These are phyloP conservation scores for Citrus medica DNA, from an alignment of 345 rosid genomes.

Conservation along the genomic window DNA sequence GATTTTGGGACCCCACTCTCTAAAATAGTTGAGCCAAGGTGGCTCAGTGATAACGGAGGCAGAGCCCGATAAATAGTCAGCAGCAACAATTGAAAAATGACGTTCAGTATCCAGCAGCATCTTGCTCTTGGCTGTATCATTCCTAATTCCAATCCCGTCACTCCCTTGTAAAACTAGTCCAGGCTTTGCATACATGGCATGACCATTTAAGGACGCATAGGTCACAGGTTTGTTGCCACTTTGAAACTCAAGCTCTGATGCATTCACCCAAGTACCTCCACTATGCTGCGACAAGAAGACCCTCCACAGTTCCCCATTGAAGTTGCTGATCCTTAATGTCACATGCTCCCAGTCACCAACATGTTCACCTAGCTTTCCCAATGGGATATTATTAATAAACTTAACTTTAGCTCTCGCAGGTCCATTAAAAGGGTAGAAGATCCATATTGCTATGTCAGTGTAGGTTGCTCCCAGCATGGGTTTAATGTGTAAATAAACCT, in stretches of 20 bases:
- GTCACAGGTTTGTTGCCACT: slow-evolving; percentile 52
- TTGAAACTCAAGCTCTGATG: slow-evolving; percentile 58
- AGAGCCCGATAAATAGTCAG: slow-evolving; percentile 43
- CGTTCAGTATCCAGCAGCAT: slow-evolving; percentile 42
- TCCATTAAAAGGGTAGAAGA: slow-evolving; percentile 86
- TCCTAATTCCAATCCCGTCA: slow-evolving; percentile 56
- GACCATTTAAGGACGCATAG: slow-evolving; percentile 72
- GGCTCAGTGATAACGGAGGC: slow-evolving; percentile 34
- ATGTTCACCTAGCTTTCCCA: slow-evolving; percentile 78
- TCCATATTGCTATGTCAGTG: slow-evolving; percentile 70
- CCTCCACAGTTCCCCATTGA: slow-evolving; percentile 54
- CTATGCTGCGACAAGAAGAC: slow-evolving; percentile 69
- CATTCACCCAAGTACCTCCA: slow-evolving; percentile 63
- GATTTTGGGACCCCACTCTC: slow-evolving; percentile 84
- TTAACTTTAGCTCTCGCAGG: slow-evolving; percentile 68
- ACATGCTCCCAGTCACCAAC: slow-evolving; percentile 93
- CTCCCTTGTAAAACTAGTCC: slow-evolving; percentile 81
- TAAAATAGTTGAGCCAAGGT: slow-evolving; percentile 59
- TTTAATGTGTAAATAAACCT: slow-evolving; percentile 65
- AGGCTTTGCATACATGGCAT: slow-evolving; percentile 71
- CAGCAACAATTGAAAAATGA: slow-evolving; percentile 41
- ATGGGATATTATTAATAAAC: slow-evolving; percentile 35
- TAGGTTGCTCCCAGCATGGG: slow-evolving; percentile 80
- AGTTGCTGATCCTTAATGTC: slow-evolving; percentile 75
- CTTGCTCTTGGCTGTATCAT: slow-evolving; percentile 67